Evolutionary conservation across 2,329 filamentous ascomycete genomes (phyloP), one percentile per base, ranked within the genome.

Genomic region (Aureobasidium subglaciale): DNA sequence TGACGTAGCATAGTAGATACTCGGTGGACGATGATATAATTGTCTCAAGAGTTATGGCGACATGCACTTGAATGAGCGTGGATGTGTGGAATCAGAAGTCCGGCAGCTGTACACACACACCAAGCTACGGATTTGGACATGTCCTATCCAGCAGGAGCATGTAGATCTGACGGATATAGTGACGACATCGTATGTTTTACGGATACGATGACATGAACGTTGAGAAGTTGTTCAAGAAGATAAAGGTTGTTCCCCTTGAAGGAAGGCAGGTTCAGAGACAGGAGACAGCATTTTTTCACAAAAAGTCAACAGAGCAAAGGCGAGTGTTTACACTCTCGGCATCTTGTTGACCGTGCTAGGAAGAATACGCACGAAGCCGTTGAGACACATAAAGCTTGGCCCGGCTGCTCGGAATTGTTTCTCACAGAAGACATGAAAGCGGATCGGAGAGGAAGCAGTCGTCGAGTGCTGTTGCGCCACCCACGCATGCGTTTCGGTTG

Each of bases 321-420:
- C 27, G 25, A 27, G 16, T 52, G 35, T 41, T 40, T 50, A 50
- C 46, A 24, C 9, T 27, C 13, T 41, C 49, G 49, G 49, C 49
- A 41, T 30, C 18, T 50, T 43, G 50, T 43, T 54, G 50, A 20
- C 38, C 18, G 50, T 18, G 50, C 27, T 32, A 43, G 35, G 25
- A 34, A 38, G 42, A 38, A 43, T 40, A 30, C 35, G 48, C 48
- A 53, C n/a, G 35, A 25, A 22, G 48, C 48, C 48, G 50, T 54
- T 54, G 50, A 54, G 50, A 34, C 50, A 43, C 15, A 27, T 15
- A 27, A 54, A 54, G 50, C 50, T 54, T 43, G 50, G 50, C 22
- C 38, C 50, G 50, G 50, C 37, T 54, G 37, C 29, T 43, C 50
- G 50, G 50, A 53, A 52, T 30, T 25, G 48, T 22, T 15, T 52